phyloP scores from a whole-genome alignment of 2,329 filamentous ascomycete genomes.

The Eutypa lata region DNA sequence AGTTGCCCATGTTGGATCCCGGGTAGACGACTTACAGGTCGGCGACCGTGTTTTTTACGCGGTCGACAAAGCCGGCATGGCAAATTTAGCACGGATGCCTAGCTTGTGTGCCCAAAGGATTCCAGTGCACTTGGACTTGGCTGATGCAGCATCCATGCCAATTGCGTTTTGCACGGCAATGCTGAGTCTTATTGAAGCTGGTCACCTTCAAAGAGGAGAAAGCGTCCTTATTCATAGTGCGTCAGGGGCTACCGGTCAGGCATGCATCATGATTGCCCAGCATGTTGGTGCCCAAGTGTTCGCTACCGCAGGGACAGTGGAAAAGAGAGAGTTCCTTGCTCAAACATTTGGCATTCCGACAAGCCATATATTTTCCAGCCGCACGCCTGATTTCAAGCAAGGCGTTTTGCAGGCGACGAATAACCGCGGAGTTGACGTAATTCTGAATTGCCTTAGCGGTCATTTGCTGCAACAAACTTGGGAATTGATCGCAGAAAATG shows the following conservation, averaged over 20 bases:
- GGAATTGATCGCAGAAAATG: slow-evolving; percentile 26
- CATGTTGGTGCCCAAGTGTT: slow-evolving; percentile 19
- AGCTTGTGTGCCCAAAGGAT: slow-evolving; percentile 9
- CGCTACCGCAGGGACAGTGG: slow-evolving; percentile 23
- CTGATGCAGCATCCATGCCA: slow-evolving; percentile 11
- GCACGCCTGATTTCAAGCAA: slow-evolving; percentile 15
- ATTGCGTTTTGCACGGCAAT: slow-evolving; percentile 8
- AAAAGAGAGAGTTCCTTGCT: slow-evolving; percentile 26
- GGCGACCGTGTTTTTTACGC: slow-evolving; percentile 10
- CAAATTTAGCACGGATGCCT: slow-evolving; percentile 14
- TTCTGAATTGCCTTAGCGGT: slow-evolving; percentile 4
- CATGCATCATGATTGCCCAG: slow-evolving; percentile 8
- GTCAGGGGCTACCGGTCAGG: slow-evolving; percentile 13
- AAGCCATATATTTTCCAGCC: slow-evolving; percentile 21
- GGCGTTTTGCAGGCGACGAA: slow-evolving; percentile 12
- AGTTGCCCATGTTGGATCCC: slow-evolving; percentile 3
- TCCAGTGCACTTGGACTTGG: slow-evolving; percentile 2
- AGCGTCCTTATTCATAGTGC: slow-evolving; percentile 13
- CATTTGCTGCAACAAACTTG: slow-evolving; percentile 9
- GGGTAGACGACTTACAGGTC: slow-evolving; percentile 1
- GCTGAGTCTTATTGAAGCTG: slow-evolving; percentile 3
- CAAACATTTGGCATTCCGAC: slow-evolving; percentile 18
- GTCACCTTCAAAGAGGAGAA: slow-evolving; percentile 4
- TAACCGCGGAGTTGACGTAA: slow-evolving; percentile 9
- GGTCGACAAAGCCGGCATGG: slow-evolving; percentile 10